Percentiles rank a stretch among this genome's conserved stretches.
Evolutionary conservation across 179 eudicot genomes (phyloP).

Genomic region (Actinidia arguta): DNA sequence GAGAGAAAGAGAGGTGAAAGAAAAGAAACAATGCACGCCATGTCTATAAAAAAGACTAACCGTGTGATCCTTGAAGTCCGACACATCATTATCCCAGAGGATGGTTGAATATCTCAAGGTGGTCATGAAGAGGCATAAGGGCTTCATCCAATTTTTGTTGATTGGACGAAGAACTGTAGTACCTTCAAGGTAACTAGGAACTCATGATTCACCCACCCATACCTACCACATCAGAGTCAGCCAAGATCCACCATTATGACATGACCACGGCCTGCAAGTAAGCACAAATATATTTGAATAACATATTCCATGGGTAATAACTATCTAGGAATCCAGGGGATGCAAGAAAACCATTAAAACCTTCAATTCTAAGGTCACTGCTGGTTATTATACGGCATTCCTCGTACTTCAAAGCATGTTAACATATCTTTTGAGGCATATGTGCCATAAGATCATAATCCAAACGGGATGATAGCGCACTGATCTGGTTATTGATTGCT

Average conservation of each 20-base stretch:
- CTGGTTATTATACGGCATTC: conserved; percentile 98
- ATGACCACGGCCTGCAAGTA: conserved; percentile 85
- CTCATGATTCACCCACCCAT: background rate
- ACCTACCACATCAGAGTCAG: conserved; percentile 97
- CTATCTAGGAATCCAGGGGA: conserved; percentile 4
- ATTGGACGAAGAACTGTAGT: background rate
- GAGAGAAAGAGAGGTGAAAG: no score
- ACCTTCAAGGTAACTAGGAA: background rate
- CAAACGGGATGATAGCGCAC: conserved; percentile 84
- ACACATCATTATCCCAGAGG: no score
- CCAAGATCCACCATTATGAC: conserved; percentile 99
- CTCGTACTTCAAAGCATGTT: conserved; percentile 83
- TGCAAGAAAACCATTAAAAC: background rate
- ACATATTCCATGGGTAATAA: background rate
- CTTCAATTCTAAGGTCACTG: conserved; percentile 88
- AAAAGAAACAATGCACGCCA: no score
- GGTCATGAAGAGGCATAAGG: no score
- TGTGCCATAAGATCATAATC: conserved; percentile 65
- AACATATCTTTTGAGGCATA: conserved; percentile 95
- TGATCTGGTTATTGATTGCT: conserved; percentile 80
- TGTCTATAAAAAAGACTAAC: no score
- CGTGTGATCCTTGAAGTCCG: no score
- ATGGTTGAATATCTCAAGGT: no score
- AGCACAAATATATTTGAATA: background rate
- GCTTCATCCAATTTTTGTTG: background rate